These are phyloP conservation scores for Tetrahymena malaccensis DNA, from an alignment of 73 alveolate genomes.

Conservation along the genomic window DNA sequence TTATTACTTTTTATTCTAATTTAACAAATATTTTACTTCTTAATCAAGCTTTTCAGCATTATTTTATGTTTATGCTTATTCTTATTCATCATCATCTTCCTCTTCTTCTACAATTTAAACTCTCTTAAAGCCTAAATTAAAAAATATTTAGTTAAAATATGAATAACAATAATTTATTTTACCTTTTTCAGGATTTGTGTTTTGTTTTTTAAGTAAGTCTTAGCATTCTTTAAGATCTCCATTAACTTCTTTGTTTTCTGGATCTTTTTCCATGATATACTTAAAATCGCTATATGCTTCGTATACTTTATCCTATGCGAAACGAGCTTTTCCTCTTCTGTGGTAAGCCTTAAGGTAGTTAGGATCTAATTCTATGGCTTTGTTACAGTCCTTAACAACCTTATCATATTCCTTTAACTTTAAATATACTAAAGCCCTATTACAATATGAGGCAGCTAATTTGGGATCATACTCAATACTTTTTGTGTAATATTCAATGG, in stretches of 20 bases:
- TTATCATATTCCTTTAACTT: slow-evolving; percentile 66
- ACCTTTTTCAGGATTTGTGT: slow-evolving; percentile 36
- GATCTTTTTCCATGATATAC: slow-evolving; percentile 63
- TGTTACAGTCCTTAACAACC: slow-evolving; percentile 82
- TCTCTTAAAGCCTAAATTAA: slow-evolving; percentile 40
- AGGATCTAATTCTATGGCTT: slow-evolving; percentile 75
- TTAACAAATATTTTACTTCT: background rate
- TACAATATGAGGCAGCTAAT: slow-evolving; percentile 77
- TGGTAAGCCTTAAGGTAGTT: slow-evolving; percentile 82
- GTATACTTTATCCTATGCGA: slow-evolving; percentile 57
- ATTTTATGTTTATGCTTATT: background rate
- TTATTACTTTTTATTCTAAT: background rate
- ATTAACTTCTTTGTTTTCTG: slow-evolving; percentile 66
- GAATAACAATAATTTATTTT: background rate
- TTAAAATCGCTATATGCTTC: slow-evolving; percentile 83
- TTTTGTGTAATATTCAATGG: slow-evolving; percentile 70
- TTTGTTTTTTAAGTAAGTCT: slow-evolving; percentile 43
- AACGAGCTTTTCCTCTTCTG: slow-evolving; percentile 87
- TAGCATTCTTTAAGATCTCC: slow-evolving; percentile 73
- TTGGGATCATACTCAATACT: slow-evolving; percentile 65
- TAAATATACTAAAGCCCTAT: slow-evolving; percentile 79
- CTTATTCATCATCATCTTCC: slow-evolving; percentile 54
- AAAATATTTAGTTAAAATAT: background rate
- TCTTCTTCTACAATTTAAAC: slow-evolving; percentile 55
- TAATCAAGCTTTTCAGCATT: background rate